Evolutionary conservation across 306 rosid genomes (phyloP).

Genomic region (Arachis hypogaea): DNA sequence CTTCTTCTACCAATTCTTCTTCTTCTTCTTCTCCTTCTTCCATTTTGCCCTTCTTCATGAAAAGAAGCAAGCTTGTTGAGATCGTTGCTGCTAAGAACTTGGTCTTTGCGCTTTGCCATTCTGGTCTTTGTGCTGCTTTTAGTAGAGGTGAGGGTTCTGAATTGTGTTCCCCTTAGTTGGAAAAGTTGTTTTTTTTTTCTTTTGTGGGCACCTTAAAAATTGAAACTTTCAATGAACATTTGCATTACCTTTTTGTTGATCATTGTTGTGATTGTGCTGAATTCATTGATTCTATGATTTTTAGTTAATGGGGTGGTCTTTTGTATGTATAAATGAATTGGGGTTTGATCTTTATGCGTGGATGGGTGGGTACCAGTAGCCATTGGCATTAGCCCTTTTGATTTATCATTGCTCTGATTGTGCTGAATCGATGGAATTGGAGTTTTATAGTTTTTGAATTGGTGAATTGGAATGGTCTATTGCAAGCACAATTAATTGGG

Average conservation of each 20-base stretch:
- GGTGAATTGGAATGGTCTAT: not conserved
- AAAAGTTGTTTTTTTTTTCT: not conserved
- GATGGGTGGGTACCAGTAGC: not conserved
- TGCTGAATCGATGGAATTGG: not conserved
- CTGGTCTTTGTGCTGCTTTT: constrained; percentile 93
- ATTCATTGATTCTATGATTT: not conserved
- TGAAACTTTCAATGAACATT: not conserved
- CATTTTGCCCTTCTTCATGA: constrained; percentile 71
- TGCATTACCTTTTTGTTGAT: not conserved
- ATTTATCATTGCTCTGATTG: not conserved
- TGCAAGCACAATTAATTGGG: not conserved
- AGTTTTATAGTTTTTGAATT: not conserved
- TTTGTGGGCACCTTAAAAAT: not conserved
- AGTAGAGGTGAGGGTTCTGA: constrained; percentile 61
- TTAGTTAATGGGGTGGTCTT: not conserved
- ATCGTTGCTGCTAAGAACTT: constrained; percentile 83
- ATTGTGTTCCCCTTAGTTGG: not conserved
- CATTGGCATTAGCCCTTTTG: not conserved
- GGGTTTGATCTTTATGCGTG: not conserved
- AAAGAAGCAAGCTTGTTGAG: constrained; percentile 77
- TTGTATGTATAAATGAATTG: not conserved
- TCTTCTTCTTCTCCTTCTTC: constrained; percentile 52
- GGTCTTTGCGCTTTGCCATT: constrained; percentile 84
- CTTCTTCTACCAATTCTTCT: constrained; percentile 40
- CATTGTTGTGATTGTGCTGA: not conserved